These are phyloP conservation scores for Xylariaceae sp. DNA, from an alignment of 2,329 filamentous ascomycete species.

Conservation along the genomic window DNA sequence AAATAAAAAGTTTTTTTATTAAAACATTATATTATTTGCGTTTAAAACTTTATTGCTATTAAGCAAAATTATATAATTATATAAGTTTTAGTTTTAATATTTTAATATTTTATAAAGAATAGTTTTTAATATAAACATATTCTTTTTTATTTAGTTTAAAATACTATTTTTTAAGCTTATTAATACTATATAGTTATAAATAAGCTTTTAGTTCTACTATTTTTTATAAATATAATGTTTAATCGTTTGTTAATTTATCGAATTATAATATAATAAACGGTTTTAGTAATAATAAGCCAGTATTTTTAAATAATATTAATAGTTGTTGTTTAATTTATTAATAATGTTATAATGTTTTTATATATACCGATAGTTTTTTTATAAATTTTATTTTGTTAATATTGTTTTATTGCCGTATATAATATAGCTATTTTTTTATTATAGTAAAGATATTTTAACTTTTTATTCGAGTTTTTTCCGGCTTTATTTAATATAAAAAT, in stretches of 20 bases:
- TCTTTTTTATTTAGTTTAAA: not conserved
- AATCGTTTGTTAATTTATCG: not conserved
- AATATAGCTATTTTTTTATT: not conserved
- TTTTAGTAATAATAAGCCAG: not conserved
- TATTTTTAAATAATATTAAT: not conserved
- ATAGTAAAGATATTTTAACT: too few species aligned
- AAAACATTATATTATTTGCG: constrained; percentile 6
- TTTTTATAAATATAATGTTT: not conserved
- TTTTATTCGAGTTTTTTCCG: too few species aligned
- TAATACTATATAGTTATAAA: not conserved
- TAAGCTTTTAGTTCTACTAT: not conserved
- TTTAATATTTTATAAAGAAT: constrained; percentile 3
- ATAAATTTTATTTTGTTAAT: not conserved
- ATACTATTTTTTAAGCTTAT: not conserved
- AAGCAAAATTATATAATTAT: constrained; percentile 9
- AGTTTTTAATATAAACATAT: not conserved
- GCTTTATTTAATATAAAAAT: not conserved
- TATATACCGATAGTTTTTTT: not conserved
- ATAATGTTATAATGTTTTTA: not conserved
- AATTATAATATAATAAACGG: not conserved
- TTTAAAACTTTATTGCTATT: constrained; percentile 2
- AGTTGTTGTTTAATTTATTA: not conserved
- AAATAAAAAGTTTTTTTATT: constrained; percentile 2
- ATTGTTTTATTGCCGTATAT: not conserved
- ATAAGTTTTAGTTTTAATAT: constrained; percentile 4